Evolutionary conservation across 1,139 yeast species (phyloP).

Genomic region (Hyphopichia burtonii): DNA sequence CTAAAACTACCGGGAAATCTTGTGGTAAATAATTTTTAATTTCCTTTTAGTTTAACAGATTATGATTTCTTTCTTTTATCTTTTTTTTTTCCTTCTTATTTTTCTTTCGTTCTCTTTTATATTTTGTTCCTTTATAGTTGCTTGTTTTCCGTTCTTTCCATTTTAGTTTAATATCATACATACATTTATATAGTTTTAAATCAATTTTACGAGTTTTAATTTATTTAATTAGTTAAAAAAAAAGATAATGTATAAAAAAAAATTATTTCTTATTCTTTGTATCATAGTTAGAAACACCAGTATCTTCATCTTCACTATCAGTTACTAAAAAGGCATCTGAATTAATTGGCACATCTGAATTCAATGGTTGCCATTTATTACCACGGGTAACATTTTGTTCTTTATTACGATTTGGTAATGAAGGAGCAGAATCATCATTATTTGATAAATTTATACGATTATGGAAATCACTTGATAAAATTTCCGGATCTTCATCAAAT

Average conservation of each 20-base stretch:
- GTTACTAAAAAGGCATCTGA: slow-evolving; percentile 76
- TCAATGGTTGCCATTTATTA: slow-evolving; percentile 57
- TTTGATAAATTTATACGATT: slow-evolving; percentile 53
- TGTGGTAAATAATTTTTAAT: background rate
- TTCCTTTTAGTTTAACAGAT: background rate
- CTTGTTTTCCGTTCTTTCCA: background rate
- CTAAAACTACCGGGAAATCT: background rate
- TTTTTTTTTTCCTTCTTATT: background rate
- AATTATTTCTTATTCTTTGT: background rate
- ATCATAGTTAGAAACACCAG: slow-evolving; percentile 1
- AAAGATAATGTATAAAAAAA: no score
- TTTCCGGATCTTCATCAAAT: slow-evolving; percentile 58
- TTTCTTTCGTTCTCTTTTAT: background rate
- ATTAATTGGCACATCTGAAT: slow-evolving; percentile 55
- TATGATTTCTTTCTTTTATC: background rate
- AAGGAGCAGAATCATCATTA: slow-evolving; percentile 45
- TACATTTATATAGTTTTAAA: background rate
- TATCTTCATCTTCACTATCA: slow-evolving; percentile 72
- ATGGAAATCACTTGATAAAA: slow-evolving; percentile 52
- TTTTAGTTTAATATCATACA: background rate
- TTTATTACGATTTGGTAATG: slow-evolving; percentile 32
- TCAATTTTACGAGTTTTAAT: background rate
- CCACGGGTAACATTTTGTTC: slow-evolving; percentile 9
- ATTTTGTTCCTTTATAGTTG: background rate
- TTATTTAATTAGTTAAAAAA: no score